A percentile compares a stretch with the other conserved stretches of the same genome.
Evolutionary conservation across 495 filamentous ascomycete genomes (phyloP).

Genomic region (Amorphotheca resinae): DNA sequence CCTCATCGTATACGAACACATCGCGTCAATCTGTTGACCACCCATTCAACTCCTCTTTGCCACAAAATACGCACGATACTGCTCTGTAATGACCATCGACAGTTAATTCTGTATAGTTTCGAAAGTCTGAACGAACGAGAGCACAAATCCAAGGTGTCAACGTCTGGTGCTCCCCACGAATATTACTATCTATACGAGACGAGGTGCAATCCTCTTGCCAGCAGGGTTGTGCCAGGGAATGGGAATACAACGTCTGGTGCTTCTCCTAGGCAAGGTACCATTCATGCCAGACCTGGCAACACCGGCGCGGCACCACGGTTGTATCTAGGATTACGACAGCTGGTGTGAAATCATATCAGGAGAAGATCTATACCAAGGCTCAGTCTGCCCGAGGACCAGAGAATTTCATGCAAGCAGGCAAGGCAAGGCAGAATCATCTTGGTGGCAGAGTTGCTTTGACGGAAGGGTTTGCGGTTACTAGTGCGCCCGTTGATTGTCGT

Average conservation of each 20-base stretch:
- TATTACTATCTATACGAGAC: slow-evolving; percentile 1
- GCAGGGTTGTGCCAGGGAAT: slow-evolving; percentile 8
- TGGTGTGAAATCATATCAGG: slow-evolving; percentile 13
- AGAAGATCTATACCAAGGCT: slow-evolving; percentile 10
- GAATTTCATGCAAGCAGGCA: slow-evolving; percentile 11
- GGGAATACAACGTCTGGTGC: slow-evolving; percentile 8
- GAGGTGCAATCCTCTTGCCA: slow-evolving; percentile 6
- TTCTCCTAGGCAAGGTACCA: slow-evolving; percentile 9
- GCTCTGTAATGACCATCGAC: slow-evolving; percentile 3
- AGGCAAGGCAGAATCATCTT: slow-evolving; percentile 5
- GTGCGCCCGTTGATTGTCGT: slow-evolving; percentile 8
- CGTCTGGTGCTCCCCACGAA: slow-evolving; percentile 1
- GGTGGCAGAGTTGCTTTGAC: slow-evolving; percentile 6
- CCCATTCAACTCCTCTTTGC: slow-evolving; percentile 6
- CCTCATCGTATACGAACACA: slow-evolving; percentile 10
- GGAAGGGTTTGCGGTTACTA: slow-evolving; percentile 9
- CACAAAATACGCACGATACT: slow-evolving; percentile 3
- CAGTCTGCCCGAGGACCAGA: slow-evolving; percentile 9
- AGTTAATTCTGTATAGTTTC: slow-evolving; percentile 3
- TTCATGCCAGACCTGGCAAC: slow-evolving; percentile 15
- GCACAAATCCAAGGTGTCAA: slow-evolving; percentile 1
- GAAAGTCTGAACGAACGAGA: slow-evolving; percentile 4
- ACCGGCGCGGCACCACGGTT: slow-evolving; percentile 8
- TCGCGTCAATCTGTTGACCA: slow-evolving; percentile 1
- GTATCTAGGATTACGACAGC: slow-evolving; percentile 15